Percentiles rank a stretch among this genome's conserved stretches.
phyloP scores from a whole-genome alignment of 1,284 basidiomycete genomes.

The Sporisorium iseilematis-ciliati region DNA sequence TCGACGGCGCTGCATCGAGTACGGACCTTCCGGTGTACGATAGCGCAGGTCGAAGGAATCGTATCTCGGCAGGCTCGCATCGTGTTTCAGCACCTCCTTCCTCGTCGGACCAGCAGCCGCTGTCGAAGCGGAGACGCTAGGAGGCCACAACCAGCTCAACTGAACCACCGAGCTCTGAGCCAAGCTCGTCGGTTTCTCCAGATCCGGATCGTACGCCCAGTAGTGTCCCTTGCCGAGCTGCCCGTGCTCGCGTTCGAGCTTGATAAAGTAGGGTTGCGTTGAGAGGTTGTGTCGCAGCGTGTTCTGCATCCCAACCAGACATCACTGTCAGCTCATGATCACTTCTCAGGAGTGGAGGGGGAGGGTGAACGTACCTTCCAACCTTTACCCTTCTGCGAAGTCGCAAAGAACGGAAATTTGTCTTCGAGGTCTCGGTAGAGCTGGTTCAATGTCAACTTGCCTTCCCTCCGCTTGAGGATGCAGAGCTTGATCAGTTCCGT shows the following conservation, averaged over 20 bases:
- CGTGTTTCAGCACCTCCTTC: background rate
- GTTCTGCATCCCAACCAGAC: constrained; percentile 19
- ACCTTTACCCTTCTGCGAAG: constrained; percentile 26
- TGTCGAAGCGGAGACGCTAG: constrained; percentile 12
- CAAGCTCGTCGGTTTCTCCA: constrained; percentile 42
- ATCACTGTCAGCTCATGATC: background rate
- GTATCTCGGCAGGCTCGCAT: constrained; percentile 12
- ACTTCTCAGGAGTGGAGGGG: background rate
- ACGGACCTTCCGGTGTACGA: too few relatives aligned
- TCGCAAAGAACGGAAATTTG: constrained; percentile 45
- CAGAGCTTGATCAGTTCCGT: constrained; percentile 53
- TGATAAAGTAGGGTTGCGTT: constrained; percentile 50
- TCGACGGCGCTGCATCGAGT: constrained; percentile 1
- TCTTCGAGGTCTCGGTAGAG: constrained; percentile 43
- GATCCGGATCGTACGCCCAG: constrained; percentile 44
- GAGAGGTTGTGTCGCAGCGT: constrained; percentile 53
- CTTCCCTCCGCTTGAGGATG: constrained; percentile 41
- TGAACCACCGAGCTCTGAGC: constrained; percentile 41
- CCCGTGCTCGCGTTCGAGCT: constrained; percentile 38
- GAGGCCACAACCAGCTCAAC: constrained; percentile 34
- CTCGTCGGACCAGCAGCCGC: too few relatives aligned
- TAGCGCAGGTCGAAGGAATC: background rate
- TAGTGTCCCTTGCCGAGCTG: constrained; percentile 48
- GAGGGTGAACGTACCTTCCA: constrained; percentile 38
- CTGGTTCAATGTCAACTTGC: constrained; percentile 43